Evolutionary conservation across 2,329 filamentous ascomycete genomes (phyloP), one percentile per base, ranked within the genome.

Genomic region (Pyrenophora seminiperda): DNA sequence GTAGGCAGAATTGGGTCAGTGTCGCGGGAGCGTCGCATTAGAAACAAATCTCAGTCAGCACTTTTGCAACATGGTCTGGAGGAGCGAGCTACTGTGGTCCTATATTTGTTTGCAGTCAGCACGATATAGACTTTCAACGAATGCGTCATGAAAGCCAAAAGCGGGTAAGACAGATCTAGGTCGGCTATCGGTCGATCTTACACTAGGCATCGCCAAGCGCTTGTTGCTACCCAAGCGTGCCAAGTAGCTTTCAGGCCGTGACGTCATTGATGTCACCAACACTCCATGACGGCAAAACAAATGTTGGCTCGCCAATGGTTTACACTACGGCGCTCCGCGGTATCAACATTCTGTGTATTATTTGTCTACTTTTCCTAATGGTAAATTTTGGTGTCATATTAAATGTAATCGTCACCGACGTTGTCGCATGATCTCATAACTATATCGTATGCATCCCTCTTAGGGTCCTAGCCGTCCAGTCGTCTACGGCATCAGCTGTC

Each of bases 91-190:
- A 36, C 19, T 24, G 41, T 36, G 11, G 36, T 10, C 20, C 36
- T 54, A 37, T 51, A 56, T 61, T 59, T 65, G 47, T 54, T 52
- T 50, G 36, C 36, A 47, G 42, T 47, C 47, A 33, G 42, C 49
- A 56, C 46, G 54, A 49, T 41, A 37, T 42, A 36, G 49, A 43
- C 52, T 31, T 38, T 40, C 44, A 63, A 61, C 31, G 52, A 61
- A 56, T 68, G 66, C 67, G 67, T 70, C 66, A 70, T 69, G 61
- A 66, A 54, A 44, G 41, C 57, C 59, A 41, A 62, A 67, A 48
- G 53, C 37, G 57, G 64, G 56, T 66, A 65, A 53, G 52, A 32
- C 49, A 41, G 50, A 50, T 47, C 50, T 53, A 17, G 48, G 41
- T 30, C 42, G 43, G 43, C 24, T 46, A 48, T 45, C 50, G 50